A percentile compares a stretch with the other conserved stretches of the same genome.
Conservation (phyloP, 306 rosid species). For the Leucaena leucocephala region DNA sequence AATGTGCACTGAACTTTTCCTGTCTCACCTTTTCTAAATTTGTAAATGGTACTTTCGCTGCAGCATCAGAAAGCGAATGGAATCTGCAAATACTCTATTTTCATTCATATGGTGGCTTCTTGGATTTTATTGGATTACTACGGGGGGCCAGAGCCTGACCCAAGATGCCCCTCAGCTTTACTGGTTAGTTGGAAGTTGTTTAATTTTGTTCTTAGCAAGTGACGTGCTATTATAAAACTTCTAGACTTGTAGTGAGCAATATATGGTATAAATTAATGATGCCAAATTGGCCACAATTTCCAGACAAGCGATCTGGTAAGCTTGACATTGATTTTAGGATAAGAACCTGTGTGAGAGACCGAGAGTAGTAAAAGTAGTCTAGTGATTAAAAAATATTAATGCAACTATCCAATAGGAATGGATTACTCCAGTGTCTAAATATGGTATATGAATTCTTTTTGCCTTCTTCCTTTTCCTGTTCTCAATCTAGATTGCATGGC, state of each 20-base stretch:
- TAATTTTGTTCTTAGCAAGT: neutral
- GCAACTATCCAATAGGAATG: neutral
- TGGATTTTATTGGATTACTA: slow-evolving; percentile 92
- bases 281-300: neutral
- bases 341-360: neutral
- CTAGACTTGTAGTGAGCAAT: neutral
- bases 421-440: neutral
- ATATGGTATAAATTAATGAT: neutral
- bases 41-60: slow-evolving; percentile 24
- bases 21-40: neutral
- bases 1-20: neutral
- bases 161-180: slow-evolving; percentile 70
- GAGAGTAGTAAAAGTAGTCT: neutral
- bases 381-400: neutral
- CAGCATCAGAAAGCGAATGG: slow-evolving; percentile 62
- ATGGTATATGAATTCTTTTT: neutral
- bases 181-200: slow-evolving; percentile 62
- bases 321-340: neutral
- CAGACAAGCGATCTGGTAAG: neutral
- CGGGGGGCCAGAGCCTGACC: slow-evolving; percentile 70
- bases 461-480: slow-evolving; percentile 10
- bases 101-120: slow-evolving; percentile 84
- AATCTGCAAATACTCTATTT: slow-evolving; percentile 69
- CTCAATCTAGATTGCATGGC: slow-evolving; percentile 13
- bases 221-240: neutral